phyloP scores from a whole-genome alignment of 2,329 filamentous ascomycete species.

The Fusarium mangiferae region DNA sequence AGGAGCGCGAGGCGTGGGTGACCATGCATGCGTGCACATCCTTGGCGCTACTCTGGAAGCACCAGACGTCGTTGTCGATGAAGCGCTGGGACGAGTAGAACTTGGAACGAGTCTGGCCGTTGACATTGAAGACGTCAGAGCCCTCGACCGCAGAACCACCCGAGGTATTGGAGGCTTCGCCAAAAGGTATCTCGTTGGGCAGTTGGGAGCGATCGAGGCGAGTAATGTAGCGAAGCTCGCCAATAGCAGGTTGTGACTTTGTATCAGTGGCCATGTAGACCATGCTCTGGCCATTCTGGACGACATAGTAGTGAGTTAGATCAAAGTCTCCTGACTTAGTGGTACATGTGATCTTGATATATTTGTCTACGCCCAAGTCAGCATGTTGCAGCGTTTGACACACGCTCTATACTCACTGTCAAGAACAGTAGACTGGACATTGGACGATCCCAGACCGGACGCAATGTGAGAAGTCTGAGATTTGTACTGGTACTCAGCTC shows the following conservation, averaged over 20 bases:
- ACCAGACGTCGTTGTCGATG: slow-evolving; percentile 74
- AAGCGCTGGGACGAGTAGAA: slow-evolving; percentile 77
- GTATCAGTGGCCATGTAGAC: slow-evolving; percentile 73
- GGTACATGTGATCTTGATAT: slow-evolving; percentile 70
- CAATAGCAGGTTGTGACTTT: slow-evolving; percentile 63
- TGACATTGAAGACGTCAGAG: slow-evolving; percentile 67
- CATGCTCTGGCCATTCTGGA: slow-evolving; percentile 67
- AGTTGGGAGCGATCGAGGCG: slow-evolving; percentile 64
- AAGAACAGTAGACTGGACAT: slow-evolving; percentile 60
- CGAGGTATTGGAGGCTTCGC: slow-evolving; percentile 64
- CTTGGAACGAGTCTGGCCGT: slow-evolving; percentile 72
- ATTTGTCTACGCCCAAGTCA: slow-evolving; percentile 47
- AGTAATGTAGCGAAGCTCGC: slow-evolving; percentile 73
- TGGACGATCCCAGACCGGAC: slow-evolving; percentile 59
- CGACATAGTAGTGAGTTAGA: slow-evolving; percentile 72
- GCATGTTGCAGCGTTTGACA: background rate
- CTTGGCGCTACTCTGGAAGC: slow-evolving; percentile 61
- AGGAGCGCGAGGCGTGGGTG: slow-evolving; percentile 55
- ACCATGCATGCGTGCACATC: slow-evolving; percentile 70
- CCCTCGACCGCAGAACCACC: slow-evolving; percentile 65
- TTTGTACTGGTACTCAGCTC: slow-evolving; percentile 67
- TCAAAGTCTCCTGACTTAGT: slow-evolving; percentile 57
- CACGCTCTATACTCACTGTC: slow-evolving; percentile 30
- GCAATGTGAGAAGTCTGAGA: slow-evolving; percentile 53
- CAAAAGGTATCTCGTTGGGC: slow-evolving; percentile 64